Evolutionary conservation across 345 rosid genomes (phyloP).

Genomic region (Citrus inodora): DNA sequence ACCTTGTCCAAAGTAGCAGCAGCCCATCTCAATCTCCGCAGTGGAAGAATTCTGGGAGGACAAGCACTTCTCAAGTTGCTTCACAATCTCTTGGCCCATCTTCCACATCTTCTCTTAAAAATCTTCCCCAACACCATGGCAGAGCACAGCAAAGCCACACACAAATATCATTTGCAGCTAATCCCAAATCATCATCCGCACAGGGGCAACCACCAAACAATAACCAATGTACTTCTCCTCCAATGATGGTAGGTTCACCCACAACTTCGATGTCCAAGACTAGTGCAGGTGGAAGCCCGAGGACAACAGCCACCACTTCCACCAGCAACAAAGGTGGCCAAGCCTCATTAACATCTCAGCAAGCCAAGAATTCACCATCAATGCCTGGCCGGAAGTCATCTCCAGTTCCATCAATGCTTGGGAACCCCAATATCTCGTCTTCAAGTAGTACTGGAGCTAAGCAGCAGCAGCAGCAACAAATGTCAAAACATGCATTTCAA

Average conservation of each 20-base stretch:
- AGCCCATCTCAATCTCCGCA: slow-evolving; percentile 69
- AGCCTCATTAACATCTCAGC: slow-evolving; percentile 62
- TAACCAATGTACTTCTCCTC: slow-evolving; percentile 66
- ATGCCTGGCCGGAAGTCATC: slow-evolving; percentile 53
- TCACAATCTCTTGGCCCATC: slow-evolving; percentile 53
- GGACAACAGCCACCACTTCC: slow-evolving; percentile 60
- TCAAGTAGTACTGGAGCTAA: slow-evolving; percentile 49
- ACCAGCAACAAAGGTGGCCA: slow-evolving; percentile 67
- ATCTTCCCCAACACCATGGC: slow-evolving; percentile 63
- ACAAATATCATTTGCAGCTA: slow-evolving; percentile 77
- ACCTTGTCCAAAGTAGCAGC: slow-evolving; percentile 60
- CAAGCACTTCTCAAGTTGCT: slow-evolving; percentile 50
- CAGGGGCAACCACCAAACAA: slow-evolving; percentile 53
- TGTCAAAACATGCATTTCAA: slow-evolving; percentile 54
- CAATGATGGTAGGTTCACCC: slow-evolving; percentile 71
- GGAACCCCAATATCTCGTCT: slow-evolving; percentile 55
- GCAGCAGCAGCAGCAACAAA: slow-evolving; percentile 41
- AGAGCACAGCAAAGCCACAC: slow-evolving; percentile 61
- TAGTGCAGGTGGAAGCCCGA: slow-evolving; percentile 83
- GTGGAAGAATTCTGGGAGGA: slow-evolving; percentile 77
- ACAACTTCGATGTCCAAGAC: slow-evolving; percentile 74
- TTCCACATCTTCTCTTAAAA: slow-evolving; percentile 53
- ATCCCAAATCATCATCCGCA: slow-evolving; percentile 45
- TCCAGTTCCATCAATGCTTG: slow-evolving; percentile 60
- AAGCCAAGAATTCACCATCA: slow-evolving; percentile 56